Conservation (phyloP, 371 early-diverging fungal species). For the Circinella minor region DNA sequence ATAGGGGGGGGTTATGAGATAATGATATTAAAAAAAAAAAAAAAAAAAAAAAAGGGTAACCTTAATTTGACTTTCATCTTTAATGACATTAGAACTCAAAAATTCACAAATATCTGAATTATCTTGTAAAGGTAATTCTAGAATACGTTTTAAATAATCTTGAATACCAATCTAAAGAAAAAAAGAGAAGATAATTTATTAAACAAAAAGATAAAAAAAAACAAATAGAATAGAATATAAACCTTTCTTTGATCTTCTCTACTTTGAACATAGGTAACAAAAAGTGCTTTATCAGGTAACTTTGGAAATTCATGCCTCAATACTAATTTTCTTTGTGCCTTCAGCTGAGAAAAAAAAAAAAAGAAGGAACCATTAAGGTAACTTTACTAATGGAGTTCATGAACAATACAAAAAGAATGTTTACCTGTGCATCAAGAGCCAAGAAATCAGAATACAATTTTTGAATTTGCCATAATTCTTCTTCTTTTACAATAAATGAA, state of each 20-base stretch:
- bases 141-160: constrained; percentile 72
- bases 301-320: constrained; percentile 62
- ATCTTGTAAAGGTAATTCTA: constrained; percentile 64
- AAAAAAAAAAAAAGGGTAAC: not conserved
- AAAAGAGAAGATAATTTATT: not conserved
- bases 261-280: constrained; percentile 74
- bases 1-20: not conserved
- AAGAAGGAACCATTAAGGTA: no score
- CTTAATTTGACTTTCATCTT: constrained; percentile 27
- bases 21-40: not conserved
- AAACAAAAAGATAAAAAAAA: not conserved
- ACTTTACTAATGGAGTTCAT: not conserved
- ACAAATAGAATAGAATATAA: constrained; percentile 22
- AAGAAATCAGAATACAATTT: constrained; percentile 84
- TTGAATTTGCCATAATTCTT: constrained; percentile 80
- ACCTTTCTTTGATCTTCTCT: constrained; percentile 77
- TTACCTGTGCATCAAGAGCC: constrained; percentile 71
- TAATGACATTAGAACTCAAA: constrained; percentile 68
- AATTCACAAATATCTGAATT: constrained; percentile 74
- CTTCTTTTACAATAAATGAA: not conserved
- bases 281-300: constrained; percentile 84
- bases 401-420: not conserved
- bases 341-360: constrained; percentile 41
- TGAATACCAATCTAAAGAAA: constrained; percentile 64
- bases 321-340: constrained; percentile 49